Evolutionary conservation across 2,329 filamentous ascomycete genomes (phyloP).

Genomic region (Claviceps paspali): DNA sequence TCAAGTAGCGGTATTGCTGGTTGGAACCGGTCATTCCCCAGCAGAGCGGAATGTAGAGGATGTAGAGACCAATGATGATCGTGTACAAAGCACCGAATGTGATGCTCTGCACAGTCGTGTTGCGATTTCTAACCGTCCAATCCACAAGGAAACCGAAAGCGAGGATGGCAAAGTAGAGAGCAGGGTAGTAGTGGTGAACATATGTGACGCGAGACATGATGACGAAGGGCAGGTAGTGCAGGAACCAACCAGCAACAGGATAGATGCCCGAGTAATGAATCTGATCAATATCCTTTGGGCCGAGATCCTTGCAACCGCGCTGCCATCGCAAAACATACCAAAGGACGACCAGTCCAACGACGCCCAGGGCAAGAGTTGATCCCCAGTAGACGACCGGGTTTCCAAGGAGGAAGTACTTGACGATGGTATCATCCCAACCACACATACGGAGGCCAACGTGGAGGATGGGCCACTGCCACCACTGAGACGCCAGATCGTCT

Average conservation of each 20-base stretch:
- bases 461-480: conserved; percentile 97
- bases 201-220: conserved; percentile 98
- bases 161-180: conserved; percentile 92
- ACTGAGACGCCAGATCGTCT: conserved; percentile 88
- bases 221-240: conserved; percentile 92
- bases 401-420: conserved; percentile 97
- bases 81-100: conserved; percentile 65
- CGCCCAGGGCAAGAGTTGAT: conserved; percentile 61
- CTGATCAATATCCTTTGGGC: conserved; percentile 67
- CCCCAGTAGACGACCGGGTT: conserved; percentile 96
- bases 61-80: conserved; percentile 64
- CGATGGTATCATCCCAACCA: conserved; percentile 85
- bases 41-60: conserved; percentile 82
- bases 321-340: conserved; percentile 96
- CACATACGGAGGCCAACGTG: conserved; percentile 97
- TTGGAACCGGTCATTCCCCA: conserved; percentile 88
- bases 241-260: conserved; percentile 81
- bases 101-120: conserved; percentile 45
- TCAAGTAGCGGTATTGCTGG: conserved; percentile 76
- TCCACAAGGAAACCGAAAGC: conserved; percentile 77
- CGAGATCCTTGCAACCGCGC: conserved; percentile 77
- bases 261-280: conserved; percentile 92
- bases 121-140: conserved; percentile 59
- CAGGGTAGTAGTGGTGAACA: conserved; percentile 98
- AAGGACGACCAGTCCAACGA: conserved; percentile 54